A percentile compares a stretch with the other conserved stretches of the same genome.
phyloP scores from a whole-genome alignment of 1,139 yeast species.

The Nakaseomyces uthaithaninus region DNA sequence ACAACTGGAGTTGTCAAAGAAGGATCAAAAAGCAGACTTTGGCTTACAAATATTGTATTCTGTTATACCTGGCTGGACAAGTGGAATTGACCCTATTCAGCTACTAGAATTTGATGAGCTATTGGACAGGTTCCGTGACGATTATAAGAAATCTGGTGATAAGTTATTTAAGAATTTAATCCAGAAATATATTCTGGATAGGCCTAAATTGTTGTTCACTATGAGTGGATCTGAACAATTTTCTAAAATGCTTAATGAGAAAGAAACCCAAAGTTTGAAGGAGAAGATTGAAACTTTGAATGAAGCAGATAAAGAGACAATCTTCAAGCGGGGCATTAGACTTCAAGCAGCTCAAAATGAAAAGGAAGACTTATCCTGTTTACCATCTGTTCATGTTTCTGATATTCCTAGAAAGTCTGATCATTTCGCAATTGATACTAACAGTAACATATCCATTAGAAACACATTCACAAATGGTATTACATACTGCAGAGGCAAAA shows the following conservation, averaged over 20 bases:
- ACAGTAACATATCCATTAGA: conserved; percentile 34
- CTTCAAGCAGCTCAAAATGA: conserved; percentile 57
- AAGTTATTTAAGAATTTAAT: conserved; percentile 52
- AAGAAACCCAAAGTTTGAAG: conserved; percentile 50
- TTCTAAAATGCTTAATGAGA: conserved; percentile 39
- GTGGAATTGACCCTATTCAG: conserved; percentile 63
- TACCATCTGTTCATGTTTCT: conserved; percentile 63
- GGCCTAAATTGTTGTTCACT: conserved; percentile 59
- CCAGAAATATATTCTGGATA: conserved; percentile 42
- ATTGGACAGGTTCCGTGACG: conserved; percentile 51
- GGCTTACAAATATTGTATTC: conserved; percentile 74
- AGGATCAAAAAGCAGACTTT: conserved; percentile 83
- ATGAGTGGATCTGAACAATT: conserved; percentile 64
- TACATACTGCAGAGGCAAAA: conserved; percentile 57
- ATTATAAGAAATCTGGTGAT: conserved; percentile 48
- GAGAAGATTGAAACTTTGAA: conserved; percentile 40
- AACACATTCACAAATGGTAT: conserved; percentile 67
- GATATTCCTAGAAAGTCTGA: conserved; percentile 65
- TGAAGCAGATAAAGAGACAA: conserved; percentile 48
- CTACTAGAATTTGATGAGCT: conserved; percentile 57
- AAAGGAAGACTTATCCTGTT: conserved; percentile 63
- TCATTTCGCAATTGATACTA: conserved; percentile 32
- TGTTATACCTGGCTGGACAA: conserved; percentile 76
- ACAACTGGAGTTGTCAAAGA: conserved; percentile 75
- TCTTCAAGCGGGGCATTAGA: conserved; percentile 51